Conservation (phyloP, 495 filamentous ascomycete genomes). For the Hypomontagnella monticulosa region DNA sequence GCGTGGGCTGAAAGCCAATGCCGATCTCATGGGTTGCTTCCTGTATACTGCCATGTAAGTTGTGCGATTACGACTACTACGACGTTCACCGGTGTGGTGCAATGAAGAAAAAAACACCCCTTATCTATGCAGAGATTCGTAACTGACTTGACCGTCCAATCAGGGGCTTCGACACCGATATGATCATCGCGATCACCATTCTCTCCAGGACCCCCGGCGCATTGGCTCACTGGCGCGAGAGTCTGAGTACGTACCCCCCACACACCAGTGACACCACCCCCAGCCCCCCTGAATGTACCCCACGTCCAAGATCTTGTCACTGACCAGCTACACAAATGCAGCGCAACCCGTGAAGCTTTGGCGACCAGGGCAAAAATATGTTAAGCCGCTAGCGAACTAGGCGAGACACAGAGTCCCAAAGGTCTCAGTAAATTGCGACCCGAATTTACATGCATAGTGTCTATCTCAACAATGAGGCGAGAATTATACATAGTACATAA, state of each 20-base stretch:
- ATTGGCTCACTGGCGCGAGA: constrained; percentile 48
- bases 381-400: constrained; percentile 37
- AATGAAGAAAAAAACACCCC: too few species aligned
- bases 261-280: neutral
- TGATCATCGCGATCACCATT: constrained; percentile 44
- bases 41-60: constrained; percentile 64
- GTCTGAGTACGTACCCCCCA: constrained; percentile 38
- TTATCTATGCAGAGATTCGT: constrained; percentile 11
- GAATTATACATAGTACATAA: neutral
- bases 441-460: neutral
- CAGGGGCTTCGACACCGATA: constrained; percentile 42
- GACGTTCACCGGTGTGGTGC: neutral
- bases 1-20: constrained; percentile 63
- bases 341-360: constrained; percentile 46
- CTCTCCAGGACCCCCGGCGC: constrained; percentile 42
- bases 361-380: constrained; percentile 44
- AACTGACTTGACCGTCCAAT: constrained; percentile 1
- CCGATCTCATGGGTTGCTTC: constrained; percentile 66
- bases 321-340: constrained; percentile 26
- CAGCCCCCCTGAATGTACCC: neutral
- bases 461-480: too few species aligned
- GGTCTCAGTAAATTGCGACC: neutral
- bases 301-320: neutral
- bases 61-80: constrained; percentile 6
- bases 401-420: neutral